Percentiles rank a stretch among this genome's conserved stretches.
Evolutionary conservation across 1,284 basidiomycete genomes (phyloP).

Genomic region (Cryptococcus amylolentus): DNA sequence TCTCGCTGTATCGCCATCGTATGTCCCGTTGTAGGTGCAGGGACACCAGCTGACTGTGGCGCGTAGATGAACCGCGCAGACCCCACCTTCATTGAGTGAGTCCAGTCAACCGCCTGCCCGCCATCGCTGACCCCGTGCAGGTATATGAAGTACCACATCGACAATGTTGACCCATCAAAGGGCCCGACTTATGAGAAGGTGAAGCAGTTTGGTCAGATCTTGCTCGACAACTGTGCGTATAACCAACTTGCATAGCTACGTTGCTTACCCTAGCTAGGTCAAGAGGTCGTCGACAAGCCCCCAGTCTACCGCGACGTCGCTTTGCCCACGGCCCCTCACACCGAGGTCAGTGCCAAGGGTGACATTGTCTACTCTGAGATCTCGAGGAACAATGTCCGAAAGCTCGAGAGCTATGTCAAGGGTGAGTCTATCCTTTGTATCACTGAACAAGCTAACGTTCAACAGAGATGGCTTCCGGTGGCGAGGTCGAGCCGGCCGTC

Average conservation of each 20-base stretch:
- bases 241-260: neutral
- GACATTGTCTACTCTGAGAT: slow-evolving; percentile 94
- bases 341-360: slow-evolving; percentile 86
- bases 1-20: slow-evolving; percentile 88
- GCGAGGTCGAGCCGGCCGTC: slow-evolving; percentile 72
- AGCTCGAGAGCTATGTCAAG: slow-evolving; percentile 95
- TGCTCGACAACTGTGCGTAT: slow-evolving; percentile 72
- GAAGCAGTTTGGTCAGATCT: slow-evolving; percentile 93
- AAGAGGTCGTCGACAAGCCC: slow-evolving; percentile 43
- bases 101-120: neutral
- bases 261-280: slow-evolving; percentile 18
- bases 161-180: slow-evolving; percentile 72
- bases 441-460: neutral
- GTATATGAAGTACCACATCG: slow-evolving; percentile 96
- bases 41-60: neutral
- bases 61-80: slow-evolving; percentile 85
- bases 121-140: slow-evolving; percentile 25
- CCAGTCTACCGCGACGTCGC: slow-evolving; percentile 65
- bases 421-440: slow-evolving; percentile 12
- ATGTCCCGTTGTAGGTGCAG: neutral
- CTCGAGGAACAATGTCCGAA: slow-evolving; percentile 90
- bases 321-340: slow-evolving; percentile 95
- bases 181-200: slow-evolving; percentile 90
- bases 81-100: slow-evolving; percentile 67
- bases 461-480: slow-evolving; percentile 89